Evolutionary conservation across 148 eudicot species (phyloP), one percentile per base, ranked within the genome.

Genomic region (Bassia scoparia): DNA sequence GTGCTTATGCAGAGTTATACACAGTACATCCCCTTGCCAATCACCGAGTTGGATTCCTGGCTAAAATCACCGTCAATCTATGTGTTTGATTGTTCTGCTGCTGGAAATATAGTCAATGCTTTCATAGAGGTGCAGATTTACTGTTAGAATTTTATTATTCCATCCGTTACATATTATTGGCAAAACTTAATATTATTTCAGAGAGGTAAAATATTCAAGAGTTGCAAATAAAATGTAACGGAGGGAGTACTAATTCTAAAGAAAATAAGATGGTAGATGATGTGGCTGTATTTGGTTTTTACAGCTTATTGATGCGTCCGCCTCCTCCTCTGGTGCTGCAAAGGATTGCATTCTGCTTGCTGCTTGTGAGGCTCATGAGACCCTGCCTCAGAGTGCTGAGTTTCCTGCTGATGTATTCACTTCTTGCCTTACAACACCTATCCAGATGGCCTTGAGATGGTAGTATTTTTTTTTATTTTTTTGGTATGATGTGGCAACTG

Each of bases 391-490:
- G 83, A 95, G 96, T 85, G 92, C 89, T 65, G 99, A 95, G 56
- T 95, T 87, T 82, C 99, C 97, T 64, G 99, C 97, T 75, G 99
- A 95, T 76, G 88, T 92, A 49, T 95, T 95, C 79, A 95, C 99
- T 50, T 88, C 99, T 50, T 95, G 97, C 83, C 94, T 95, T 72
- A 95, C 97, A 60, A 95, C 99, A 15, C 99, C 99, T 50, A 87
- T 95, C 78, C 92, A 95, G 86, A 95, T 90, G 96, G 97, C 97
- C 31, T 78, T 95, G 76, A 86, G 96, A 95, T 95, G 99, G 99
- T 92, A 79, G 80, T 59, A 37, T 8, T 72, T 46, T n/a, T 29
- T 56, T 11, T 63, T 37, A 16, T 18, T 9, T n/a, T 29, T 56
- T 11, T 63, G 21, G 5, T 18, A 14, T 44, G 7, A 43, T 56